Evolutionary conservation across 2,329 filamentous ascomycete species (phyloP), one percentile per base, ranked within the genome.

Genomic region (Piedraia hortae): DNA sequence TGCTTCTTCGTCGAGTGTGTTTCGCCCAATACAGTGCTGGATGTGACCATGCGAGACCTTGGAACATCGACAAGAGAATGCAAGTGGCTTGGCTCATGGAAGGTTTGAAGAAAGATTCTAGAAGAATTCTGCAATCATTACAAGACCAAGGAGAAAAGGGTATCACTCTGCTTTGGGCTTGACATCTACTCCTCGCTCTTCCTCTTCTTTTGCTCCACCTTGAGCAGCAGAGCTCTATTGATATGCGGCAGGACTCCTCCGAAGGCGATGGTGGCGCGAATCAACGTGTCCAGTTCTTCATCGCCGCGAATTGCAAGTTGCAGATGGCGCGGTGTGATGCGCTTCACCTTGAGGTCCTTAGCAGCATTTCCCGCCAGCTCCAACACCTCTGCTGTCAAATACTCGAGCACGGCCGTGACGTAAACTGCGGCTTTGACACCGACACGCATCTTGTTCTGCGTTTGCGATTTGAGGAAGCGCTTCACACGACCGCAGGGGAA

Each of bases 401-500:
- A 97, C 56, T 97, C 85, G 33, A 97, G 72, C 26, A 97, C 85
- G 19, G 85, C 85, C 21, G 85, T 93, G 31, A 93, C 77, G 47
- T 97, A 97, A 39, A 97, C 85, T 34, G 85, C 80, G 33, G 85
- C 85, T 60, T 93, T 93, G 43, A 82, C 85, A 40, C 85, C 85
- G 35, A 97, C 88, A 52, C 85, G 82, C 75, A 91, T 93, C 61
- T 93, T 93, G 56, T 91, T 88, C 48, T 93, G 85, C 21, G 85
- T 93, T 56, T 91, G 91, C 51, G 77, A 78, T 65, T 93, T 91
- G 46, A 97, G 61, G 58, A 93, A 93, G 56, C 85, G 80, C 72
- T 97, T 97, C 53, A 97, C 85, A 70, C 85, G 85, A 54, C 85
- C 85, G 48, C 85, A 97, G 30, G 85, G 85, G 50, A 97, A 97